These are phyloP conservation scores for Actinomortierella wolfii DNA, from an alignment of 371 early-diverging fungal species.

Conservation along the genomic window DNA sequence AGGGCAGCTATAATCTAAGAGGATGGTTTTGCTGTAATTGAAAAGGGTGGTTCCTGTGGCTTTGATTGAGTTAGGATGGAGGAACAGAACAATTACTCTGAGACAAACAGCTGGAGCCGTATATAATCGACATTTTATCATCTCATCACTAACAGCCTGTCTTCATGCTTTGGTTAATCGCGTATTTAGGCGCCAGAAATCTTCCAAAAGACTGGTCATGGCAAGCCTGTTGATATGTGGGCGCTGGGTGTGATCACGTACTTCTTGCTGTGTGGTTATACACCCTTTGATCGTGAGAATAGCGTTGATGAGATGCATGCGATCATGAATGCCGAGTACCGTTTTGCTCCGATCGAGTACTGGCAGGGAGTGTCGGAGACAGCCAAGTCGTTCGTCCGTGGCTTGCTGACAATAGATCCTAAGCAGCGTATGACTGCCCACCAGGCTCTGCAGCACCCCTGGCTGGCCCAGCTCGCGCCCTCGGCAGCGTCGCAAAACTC, in stretches of 20 bases:
- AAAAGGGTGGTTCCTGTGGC: no score
- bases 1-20: no score
- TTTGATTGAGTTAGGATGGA: no score
- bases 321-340: slow-evolving; percentile 75
- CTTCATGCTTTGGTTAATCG: slow-evolving; percentile 12
- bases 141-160: not conserved
- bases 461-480: slow-evolving; percentile 51
- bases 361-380: slow-evolving; percentile 63
- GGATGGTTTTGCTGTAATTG: no score
- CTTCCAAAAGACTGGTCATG: slow-evolving; percentile 70
- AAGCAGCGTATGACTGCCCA: slow-evolving; percentile 74
- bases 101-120: no score
- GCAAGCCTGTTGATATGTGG: slow-evolving; percentile 89
- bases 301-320: slow-evolving; percentile 68
- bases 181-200: slow-evolving; percentile 77
- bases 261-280: slow-evolving; percentile 86
- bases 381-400: slow-evolving; percentile 79
- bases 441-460: slow-evolving; percentile 76
- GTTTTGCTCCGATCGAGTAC: slow-evolving; percentile 75
- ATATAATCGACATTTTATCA: no score
- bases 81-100: no score
- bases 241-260: slow-evolving; percentile 92
- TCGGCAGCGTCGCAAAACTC: slow-evolving; percentile 6
- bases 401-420: slow-evolving; percentile 78
- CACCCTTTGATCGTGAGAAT: slow-evolving; percentile 86